phyloP scores from a whole-genome alignment of 345 rosid genomes.

The Crucihimalaya himalaica region DNA sequence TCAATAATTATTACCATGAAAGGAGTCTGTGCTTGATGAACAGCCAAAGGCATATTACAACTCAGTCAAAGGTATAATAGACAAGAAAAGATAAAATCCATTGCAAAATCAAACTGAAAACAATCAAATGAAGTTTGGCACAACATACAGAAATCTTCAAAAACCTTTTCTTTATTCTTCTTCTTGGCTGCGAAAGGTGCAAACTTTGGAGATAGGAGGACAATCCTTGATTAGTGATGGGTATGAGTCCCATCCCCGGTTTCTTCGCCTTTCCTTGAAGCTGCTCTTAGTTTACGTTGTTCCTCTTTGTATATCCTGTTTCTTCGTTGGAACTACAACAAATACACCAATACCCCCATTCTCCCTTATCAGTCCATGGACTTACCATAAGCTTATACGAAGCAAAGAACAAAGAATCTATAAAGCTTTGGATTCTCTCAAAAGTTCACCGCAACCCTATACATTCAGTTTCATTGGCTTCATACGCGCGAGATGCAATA shows the following conservation, averaged over 20 bases:
- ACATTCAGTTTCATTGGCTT: not conserved
- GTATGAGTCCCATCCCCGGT: slow-evolving; percentile 47
- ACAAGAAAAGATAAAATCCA: not conserved
- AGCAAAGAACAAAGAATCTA: not conserved
- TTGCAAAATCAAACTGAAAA: slow-evolving; percentile 18
- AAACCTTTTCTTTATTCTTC: slow-evolving; percentile 38
- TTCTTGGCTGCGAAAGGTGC: not conserved
- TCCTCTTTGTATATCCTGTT: slow-evolving; percentile 98
- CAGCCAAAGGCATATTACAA: slow-evolving; percentile 23
- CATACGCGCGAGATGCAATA: not conserved
- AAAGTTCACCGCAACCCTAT: not conserved
- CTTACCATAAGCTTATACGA: not conserved
- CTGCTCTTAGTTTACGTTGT: slow-evolving; percentile 91
- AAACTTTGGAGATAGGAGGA: slow-evolving; percentile 24
- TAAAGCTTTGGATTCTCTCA: not conserved
- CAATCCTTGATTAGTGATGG: slow-evolving; percentile 40
- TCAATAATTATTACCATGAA: slow-evolving; percentile 24
- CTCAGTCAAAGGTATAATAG: slow-evolving; percentile 1
- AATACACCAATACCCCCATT: not conserved
- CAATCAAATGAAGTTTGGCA: slow-evolving; percentile 25
- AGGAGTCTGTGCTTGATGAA: slow-evolving; percentile 18
- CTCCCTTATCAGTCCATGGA: slow-evolving; percentile 5
- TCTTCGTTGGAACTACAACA: slow-evolving; percentile 83
- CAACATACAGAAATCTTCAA: slow-evolving; percentile 30
- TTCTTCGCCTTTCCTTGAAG: slow-evolving; percentile 56